Evolutionary conservation across 2,329 filamentous ascomycete species (phyloP).

Genomic region (Aspergillus fructus): DNA sequence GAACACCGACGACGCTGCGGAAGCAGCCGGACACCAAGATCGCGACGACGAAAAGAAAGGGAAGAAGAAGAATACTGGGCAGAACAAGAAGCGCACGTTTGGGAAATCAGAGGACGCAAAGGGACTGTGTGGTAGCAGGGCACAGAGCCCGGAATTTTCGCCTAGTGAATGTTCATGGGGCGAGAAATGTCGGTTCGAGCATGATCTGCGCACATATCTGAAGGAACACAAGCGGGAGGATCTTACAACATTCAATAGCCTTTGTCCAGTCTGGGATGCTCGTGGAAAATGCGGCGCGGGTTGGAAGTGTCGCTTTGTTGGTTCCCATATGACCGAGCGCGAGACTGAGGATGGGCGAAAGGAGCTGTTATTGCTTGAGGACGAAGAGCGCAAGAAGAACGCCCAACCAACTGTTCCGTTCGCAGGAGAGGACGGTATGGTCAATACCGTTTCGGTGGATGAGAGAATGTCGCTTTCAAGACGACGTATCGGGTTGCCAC

Average conservation of each 20-base stretch:
- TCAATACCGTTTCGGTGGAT: conserved; percentile 70
- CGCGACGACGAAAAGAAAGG: conserved; percentile 38
- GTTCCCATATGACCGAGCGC: conserved; percentile 80
- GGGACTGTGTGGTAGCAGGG: conserved; percentile 73
- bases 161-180: conserved; percentile 73
- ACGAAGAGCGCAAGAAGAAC: conserved; percentile 49
- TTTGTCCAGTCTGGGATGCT: conserved; percentile 78
- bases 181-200: conserved; percentile 75
- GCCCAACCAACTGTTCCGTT: conserved; percentile 29
- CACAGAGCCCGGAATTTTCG: conserved; percentile 75
- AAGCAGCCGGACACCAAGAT: conserved; percentile 52
- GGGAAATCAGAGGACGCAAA: conserved; percentile 76
- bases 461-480: conserved; percentile 74
- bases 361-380: conserved; percentile 71
- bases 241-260: conserved; percentile 71
- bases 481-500: conserved; percentile 68
- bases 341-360: conserved; percentile 75
- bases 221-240: conserved; percentile 78
- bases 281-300: conserved; percentile 77
- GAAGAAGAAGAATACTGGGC: conserved; percentile 62
- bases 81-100: conserved; percentile 82
- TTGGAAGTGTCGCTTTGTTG: conserved; percentile 92
- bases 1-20: conserved; percentile 59
- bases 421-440: conserved; percentile 59
- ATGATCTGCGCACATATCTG: conserved; percentile 84